Evolutionary conservation across 441 rosid species (phyloP), one percentile per base, ranked within the genome.

Genomic region (Gossypium trilobum): DNA sequence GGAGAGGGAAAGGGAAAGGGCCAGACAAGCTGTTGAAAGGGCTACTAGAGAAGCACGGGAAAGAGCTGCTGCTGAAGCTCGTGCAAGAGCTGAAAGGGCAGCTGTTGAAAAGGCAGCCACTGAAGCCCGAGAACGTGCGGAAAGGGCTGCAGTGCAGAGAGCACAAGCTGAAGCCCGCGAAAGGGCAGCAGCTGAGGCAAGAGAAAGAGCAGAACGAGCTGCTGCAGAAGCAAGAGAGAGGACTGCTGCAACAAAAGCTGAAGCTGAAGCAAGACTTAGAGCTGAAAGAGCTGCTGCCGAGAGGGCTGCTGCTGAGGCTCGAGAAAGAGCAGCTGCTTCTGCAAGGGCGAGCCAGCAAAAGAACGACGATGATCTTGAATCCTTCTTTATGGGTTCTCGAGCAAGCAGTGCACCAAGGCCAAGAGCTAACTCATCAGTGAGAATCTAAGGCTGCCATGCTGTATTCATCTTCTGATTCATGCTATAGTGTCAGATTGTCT

Each of bases 11-110:
- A 83, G 91, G 80, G 87, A 83, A 73, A 78, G 74, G 83, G 93
- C 88, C 46, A 86, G 96, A 73, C 96, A 91, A 77, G 98, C 88
- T 5, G 96, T 93, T 68, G 97, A 91, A 80, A 89, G 97, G 81
- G 98, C 95, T 77, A 90, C 93, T 55, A 88, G 95, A 82, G 97
- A 94, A 85, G 98, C 96, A 78, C 91, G 97, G 9, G 98, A 91
- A 84, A 90, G 98, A 85, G 98, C 96, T 74, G 95, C 93, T 42
- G 59, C 74, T 62, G 97, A 89, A 29, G 98, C 97, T 75, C 96
- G 87, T 71, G 74, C 77, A 4, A 90, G 77, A 87, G 91, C 90
- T 74, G 96, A 94, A 79, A 89, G 89, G 83, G 91, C 90, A 75
- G 93, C 93, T 78, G 91, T 80, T 65, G 95, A 64, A 48, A 93